These are phyloP conservation scores for Dendrobium chrysotoxum DNA, from an alignment of 106 monocot genomes.

Conservation along the genomic window DNA sequence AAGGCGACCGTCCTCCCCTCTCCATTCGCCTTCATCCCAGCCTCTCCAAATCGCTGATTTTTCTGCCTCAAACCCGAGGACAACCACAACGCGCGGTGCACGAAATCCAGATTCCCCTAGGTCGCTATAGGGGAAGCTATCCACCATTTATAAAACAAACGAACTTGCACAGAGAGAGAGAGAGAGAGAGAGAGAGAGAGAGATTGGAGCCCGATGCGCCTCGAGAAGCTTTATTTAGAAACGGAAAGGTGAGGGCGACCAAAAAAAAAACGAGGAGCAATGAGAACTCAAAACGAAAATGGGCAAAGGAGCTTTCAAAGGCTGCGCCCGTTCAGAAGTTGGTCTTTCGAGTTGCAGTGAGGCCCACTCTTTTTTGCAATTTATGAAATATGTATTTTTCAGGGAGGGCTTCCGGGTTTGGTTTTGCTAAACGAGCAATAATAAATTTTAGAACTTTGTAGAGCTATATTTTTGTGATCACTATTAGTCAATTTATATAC, in stretches of 20 bases:
- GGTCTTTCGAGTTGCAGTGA: too few relatives aligned
- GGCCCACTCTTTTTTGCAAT: too few relatives aligned
- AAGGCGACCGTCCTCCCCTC: background rate
- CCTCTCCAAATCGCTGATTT: background rate
- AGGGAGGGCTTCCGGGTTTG: too few relatives aligned
- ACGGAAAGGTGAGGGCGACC: background rate
- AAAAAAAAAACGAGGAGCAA: background rate
- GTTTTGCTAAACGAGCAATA: too few relatives aligned
- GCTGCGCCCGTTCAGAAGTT: too few relatives aligned
- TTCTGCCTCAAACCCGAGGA: background rate
- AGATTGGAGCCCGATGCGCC: background rate
- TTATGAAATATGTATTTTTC: too few relatives aligned
- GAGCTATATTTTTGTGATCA: too few relatives aligned
- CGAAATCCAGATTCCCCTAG: background rate
- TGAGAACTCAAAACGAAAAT: background rate
- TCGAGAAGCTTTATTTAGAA: background rate
- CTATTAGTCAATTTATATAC: too few relatives aligned
- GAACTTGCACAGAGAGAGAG: background rate
- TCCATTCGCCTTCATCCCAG: constrained; percentile 36
- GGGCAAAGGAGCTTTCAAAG: too few relatives aligned
- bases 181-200: constrained; percentile 1
- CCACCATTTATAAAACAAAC: background rate
- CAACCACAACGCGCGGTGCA: background rate
- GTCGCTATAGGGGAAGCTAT: background rate
- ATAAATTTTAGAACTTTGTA: too few relatives aligned